These are phyloP conservation scores for Neonothopanus nambi DNA, from an alignment of 1,284 basidiomycete genomes.

Conservation along the genomic window DNA sequence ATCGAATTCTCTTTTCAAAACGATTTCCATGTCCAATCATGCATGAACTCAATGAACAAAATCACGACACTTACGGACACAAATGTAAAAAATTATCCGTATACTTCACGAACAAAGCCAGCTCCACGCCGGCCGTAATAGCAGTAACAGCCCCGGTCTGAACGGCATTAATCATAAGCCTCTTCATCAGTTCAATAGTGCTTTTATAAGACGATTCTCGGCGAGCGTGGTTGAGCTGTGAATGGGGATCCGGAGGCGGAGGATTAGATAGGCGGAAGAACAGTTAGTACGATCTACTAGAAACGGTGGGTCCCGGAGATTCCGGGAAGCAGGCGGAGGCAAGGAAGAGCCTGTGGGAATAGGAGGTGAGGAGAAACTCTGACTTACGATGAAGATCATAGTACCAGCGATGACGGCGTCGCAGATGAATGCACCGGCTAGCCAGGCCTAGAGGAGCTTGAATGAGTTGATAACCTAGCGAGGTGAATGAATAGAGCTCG, in stretches of 20 bases:
- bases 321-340: no score
- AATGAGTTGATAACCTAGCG: no score
- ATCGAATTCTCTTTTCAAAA: no score
- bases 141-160: conserved; percentile 16
- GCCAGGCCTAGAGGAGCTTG: conserved; percentile 15
- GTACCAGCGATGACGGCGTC: conserved; percentile 21
- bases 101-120: conserved; percentile 8
- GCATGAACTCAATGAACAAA: neutral
- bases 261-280: no score
- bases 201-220: conserved; percentile 1
- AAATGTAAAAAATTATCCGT: neutral
- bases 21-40: neutral
- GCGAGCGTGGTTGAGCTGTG: conserved; percentile 10
- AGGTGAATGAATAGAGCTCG: no score
- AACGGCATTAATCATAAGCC: conserved; percentile 11
- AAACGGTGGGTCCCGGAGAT: no score
- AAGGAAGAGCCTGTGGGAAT: no score
- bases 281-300: no score
- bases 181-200: conserved; percentile 8
- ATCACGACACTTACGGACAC: neutral
- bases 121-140: conserved; percentile 11
- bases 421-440: conserved; percentile 17
- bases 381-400: conserved; percentile 23
- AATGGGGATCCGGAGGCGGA: no score
- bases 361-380: no score